Conservation (phyloP, 2,329 filamentous ascomycete species). For the Penicillium sp. region DNA sequence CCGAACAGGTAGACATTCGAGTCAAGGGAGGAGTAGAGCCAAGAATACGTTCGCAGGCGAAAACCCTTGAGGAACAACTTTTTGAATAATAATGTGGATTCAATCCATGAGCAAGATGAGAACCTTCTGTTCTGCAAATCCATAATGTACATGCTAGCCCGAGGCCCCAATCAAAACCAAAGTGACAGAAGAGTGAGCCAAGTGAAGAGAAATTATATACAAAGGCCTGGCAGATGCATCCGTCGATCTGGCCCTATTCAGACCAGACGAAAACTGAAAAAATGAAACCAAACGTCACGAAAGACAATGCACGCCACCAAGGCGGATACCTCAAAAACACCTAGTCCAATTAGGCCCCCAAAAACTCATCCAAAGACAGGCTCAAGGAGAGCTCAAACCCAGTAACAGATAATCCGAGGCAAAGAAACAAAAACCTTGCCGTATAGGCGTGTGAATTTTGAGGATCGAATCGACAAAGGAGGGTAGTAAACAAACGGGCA, state of each 20-base stretch:
- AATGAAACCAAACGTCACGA: not conserved
- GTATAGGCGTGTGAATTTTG: not conserved
- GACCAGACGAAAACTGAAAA: not conserved
- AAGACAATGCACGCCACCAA: not conserved
- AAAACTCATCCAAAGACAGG: not conserved
- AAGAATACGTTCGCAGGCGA: too few species aligned
- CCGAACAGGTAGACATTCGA: too few species aligned
- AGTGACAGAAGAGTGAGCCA: not conserved
- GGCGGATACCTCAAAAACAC: slow-evolving; percentile 4
- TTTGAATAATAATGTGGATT: not conserved
- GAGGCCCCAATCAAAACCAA: not conserved
- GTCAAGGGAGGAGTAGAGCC: too few species aligned
- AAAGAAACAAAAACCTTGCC: not conserved
- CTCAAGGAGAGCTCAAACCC: not conserved
- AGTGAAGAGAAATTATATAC: slow-evolving; percentile 7
- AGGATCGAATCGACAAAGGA: not conserved
- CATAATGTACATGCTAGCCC: slow-evolving; percentile 15
- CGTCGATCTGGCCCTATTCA: not conserved
- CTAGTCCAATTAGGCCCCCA: not conserved
- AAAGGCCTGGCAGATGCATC: slow-evolving; percentile 8
- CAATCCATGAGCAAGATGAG: slow-evolving; percentile 3
- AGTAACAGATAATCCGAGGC: not conserved
- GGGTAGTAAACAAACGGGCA: not conserved
- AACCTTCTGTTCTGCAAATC: not conserved
- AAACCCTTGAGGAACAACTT: not conserved